Conservation (phyloP, 495 filamentous ascomycete species). For the Xylaria castorea region DNA sequence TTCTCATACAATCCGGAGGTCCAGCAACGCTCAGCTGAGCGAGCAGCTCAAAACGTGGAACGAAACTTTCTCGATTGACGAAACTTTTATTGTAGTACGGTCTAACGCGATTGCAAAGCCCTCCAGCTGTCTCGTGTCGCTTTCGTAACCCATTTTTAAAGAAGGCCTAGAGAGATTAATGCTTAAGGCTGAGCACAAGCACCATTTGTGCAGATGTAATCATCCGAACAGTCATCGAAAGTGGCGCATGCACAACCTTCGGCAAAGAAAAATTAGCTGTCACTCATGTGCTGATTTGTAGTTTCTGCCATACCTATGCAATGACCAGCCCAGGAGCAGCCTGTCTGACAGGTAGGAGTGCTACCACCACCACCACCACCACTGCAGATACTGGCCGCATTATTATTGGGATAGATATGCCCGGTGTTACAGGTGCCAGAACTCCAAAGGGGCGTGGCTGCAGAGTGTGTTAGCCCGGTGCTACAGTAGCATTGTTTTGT, state of each 20-base stretch:
- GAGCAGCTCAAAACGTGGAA: neutral
- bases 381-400: constrained; percentile 23
- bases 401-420: constrained; percentile 26
- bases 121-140: neutral
- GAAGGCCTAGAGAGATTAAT: neutral
- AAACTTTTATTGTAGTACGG: neutral
- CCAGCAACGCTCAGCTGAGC: neutral
- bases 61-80: neutral
- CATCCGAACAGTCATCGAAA: constrained; percentile 31
- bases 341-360: constrained; percentile 25
- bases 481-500: neutral
- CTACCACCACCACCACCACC: constrained; percentile 5
- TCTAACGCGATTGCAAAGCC: neutral
- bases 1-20: neutral
- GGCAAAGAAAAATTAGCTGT: neutral
- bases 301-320: constrained; percentile 27
- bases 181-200: constrained; percentile 16
- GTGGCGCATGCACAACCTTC: constrained; percentile 29
- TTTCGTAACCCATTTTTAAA: neutral
- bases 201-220: constrained; percentile 32
- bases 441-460: constrained; percentile 34
- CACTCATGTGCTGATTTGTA: neutral
- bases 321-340: constrained; percentile 31
- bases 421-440: constrained; percentile 32
- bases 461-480: neutral